Percentiles rank a stretch among this genome's conserved stretches.
phyloP scores from a whole-genome alignment of 1,284 basidiomycete genomes.

The Coniophora puteana region DNA sequence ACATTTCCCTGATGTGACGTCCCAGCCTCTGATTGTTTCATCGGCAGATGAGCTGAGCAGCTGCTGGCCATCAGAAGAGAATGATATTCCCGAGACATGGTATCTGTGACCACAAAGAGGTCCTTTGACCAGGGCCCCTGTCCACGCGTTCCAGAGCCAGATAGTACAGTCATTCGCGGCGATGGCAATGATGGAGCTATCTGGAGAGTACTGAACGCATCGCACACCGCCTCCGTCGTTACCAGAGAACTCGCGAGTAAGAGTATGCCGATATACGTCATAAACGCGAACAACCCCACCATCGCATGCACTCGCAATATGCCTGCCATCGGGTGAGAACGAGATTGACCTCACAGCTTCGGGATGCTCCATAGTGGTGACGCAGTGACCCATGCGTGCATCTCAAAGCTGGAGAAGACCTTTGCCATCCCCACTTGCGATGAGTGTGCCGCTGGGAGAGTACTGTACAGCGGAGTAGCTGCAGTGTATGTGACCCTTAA shows the following conservation, averaged over 20 bases:
- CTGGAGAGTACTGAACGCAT: no score
- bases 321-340: constrained; percentile 10
- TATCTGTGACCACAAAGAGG: neutral
- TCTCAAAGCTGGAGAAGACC: constrained; percentile 9
- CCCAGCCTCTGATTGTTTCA: neutral
- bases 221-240: no score
- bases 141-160: no score
- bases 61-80: neutral
- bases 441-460: constrained; percentile 8
- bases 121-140: neutral
- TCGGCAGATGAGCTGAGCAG: neutral
- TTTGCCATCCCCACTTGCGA: constrained; percentile 11
- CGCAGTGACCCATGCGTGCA: neutral
- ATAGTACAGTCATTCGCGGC: no score
- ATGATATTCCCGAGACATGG: neutral
- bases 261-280: constrained; percentile 2
- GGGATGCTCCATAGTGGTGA: constrained; percentile 1
- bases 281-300: constrained; percentile 10
- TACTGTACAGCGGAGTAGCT: no score
- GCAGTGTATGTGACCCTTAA: no score
- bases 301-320: constrained; percentile 1
- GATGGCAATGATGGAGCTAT: no score
- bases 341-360: constrained; percentile 3
- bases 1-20: neutral
- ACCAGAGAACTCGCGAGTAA: no score